Conservation (phyloP, 108 stramenopile species). For the Stephanodiscus triporus region DNA sequence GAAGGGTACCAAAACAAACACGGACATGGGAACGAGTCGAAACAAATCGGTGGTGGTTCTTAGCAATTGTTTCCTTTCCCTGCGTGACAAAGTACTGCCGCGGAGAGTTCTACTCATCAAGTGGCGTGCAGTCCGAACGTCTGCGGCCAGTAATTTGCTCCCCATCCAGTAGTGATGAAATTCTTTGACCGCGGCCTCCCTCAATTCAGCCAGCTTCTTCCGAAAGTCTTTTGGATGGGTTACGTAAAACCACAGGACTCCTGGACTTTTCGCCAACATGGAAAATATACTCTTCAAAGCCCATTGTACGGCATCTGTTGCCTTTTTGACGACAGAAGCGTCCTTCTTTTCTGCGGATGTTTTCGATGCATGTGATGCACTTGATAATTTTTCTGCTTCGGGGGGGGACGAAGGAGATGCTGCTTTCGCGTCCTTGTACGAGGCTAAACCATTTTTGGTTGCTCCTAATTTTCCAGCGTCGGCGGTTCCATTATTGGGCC, state of each 20-base stretch:
- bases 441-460: not conserved
- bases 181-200: constrained; percentile 75
- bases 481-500: not conserved
- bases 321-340: constrained; percentile 27
- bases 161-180: constrained; percentile 96
- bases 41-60: constrained; percentile 96
- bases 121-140: constrained; percentile 86
- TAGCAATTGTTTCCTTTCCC: constrained; percentile 96
- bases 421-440: constrained; percentile 8
- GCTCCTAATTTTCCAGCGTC: not conserved
- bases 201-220: constrained; percentile 62
- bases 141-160: constrained; percentile 91
- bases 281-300: constrained; percentile 45
- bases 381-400: constrained; percentile 10
- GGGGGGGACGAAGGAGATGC: not conserved
- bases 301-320: constrained; percentile 31
- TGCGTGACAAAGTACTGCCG: constrained; percentile 89
- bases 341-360: constrained; percentile 23
- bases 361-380: not conserved
- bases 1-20: constrained; percentile 97
- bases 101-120: constrained; percentile 77
- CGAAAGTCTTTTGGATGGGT: constrained; percentile 67
- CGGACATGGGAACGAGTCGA: constrained; percentile 95
- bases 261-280: constrained; percentile 66
- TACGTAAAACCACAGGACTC: constrained; percentile 62